Evolutionary conservation across 2,329 filamentous ascomycete genomes (phyloP), one percentile per base, ranked within the genome.

Genomic region (Dryadomyces sulphureus): DNA sequence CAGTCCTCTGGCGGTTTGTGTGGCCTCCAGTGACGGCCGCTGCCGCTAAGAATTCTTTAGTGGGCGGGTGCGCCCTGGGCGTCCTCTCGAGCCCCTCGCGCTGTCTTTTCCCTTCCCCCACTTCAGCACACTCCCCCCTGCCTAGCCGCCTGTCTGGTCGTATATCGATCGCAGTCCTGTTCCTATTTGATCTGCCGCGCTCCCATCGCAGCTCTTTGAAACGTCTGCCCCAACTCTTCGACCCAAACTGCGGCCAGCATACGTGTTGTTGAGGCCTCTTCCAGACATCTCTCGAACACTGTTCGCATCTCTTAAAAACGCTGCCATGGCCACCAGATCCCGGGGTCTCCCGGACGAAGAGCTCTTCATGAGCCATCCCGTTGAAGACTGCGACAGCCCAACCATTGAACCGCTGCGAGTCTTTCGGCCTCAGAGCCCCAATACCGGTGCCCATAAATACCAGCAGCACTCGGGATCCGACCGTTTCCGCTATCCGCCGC

Each of bases 371-470:
- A 75, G 63, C 59, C 72, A 68, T 46, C 66, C 66, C 8, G 51
- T 57, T 8, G 62, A 65, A 11, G 69, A 73, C 41, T 62, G 65
- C 59, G 79, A 87, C 56, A 87, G 84, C 56, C 84, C 87, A 48
- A 85, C 84, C 17, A 75, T 94, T 54, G 84, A 84, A 56, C 88
- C 88, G 49, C 65, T 94, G 63, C 78, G 86, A 57, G 93, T 94
- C 60, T 81, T 81, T 67, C 93, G 93, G 63, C 78, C 81, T 47
- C 75, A 79, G 55, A 83, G 79, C 48, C 75, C 80, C 27, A 70
- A 70, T 45, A 77, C 77, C 41, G 21, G 32, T 14, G 11, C 27
- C 27, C 27, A 32, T 14, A 32, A 4, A 20, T 24, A 14, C 50
- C 53, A 48, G 57, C 27, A 59, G 38, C 57, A 55, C 51, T 47